Base-by-base conservation (phyloP, 164 flowering plant species). In the Piper longum region DNA sequence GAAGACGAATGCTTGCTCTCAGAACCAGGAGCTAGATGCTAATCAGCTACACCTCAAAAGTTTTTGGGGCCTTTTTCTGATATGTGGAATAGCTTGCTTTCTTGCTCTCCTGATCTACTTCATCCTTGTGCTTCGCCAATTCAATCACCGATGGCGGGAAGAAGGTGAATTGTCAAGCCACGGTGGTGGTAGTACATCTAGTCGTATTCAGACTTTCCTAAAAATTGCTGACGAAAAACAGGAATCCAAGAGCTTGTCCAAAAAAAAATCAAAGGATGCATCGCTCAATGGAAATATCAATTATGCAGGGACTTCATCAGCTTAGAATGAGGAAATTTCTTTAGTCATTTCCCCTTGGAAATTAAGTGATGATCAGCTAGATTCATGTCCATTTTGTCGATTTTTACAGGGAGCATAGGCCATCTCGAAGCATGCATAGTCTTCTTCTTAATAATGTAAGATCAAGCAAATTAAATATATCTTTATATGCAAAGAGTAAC, bases 31-130 rank as follows among this genome's bases (percentile, higher is more conserved):
- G 26, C 16, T 67, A 12, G 80, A 72, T 4, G 73, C 84, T 3
- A 83, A 88, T 16, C 78, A 74, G 65, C 89, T 91, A 42, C 75
- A 78, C 0, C 66, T 91, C 3, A 71, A 71, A 65, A 85, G 91
- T 85, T 91, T 91, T 70, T 75, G 82, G 81, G 96, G 95, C 4
- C 85, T 91, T 12, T 91, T 84, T 67, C 75, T 83, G 26, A 74
- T 87, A 45, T 83, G 81, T 71, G 95, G 86, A 16, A 36, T 79
- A 52, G 82, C 82, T 19, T 88, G 92, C 69, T 59, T 82, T 19
- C 51, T 86, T n/a, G 83, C 97, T 58, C 83, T 88, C 57, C 36
- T 77, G 5, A 40, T 79, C 17, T 79, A 82, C 75, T 78, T 86
- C 56, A 65, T 68, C 57, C n/a, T n/a, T 58, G 73, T 71, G 54